Base-by-base conservation (phyloP, 148 eudicot species). In the Talinum fruticosum region DNA sequence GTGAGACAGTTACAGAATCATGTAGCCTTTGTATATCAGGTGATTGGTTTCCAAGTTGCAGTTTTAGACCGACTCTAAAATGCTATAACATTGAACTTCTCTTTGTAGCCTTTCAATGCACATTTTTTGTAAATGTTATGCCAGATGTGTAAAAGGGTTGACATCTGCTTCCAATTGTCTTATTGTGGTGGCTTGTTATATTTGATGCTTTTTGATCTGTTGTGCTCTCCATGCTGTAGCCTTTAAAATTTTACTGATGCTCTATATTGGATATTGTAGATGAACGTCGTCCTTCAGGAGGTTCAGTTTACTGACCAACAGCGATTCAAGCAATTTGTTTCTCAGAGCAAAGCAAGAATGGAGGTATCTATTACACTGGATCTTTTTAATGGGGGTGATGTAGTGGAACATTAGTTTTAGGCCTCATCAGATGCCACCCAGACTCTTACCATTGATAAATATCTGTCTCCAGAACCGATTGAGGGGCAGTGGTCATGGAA, bases 261-360 rank as follows among this genome's bases (percentile, higher is more conserved):
- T 33, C 71, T 75, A 19, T 41, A 64, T 81, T 79, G 80, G 49
- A 47, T 54, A 65, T 78, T 85, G 62, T 81, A 94, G 98, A 84
- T 94, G 62, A 94, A 90, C 79, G 61, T 89, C 54, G 80, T 94
- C 77, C 86, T 94, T 73, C 98, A 94, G 86, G 99, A 96, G 84
- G 99, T 96, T 72, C 93, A 91, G 51, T 89, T 96, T 76, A 90
- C 97, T 72, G 99, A 96, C 81, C 97, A 91, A 77, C 89, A 89
- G 77, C 93, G 99, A 35, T 96, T 96, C 79, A 96, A 89, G 89
- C 99, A 96, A 89, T 96, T 96, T 86, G 97, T 96, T 84, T 91
- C 95, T 75, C 99, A 96, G 82, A 91, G 99, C 90, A 96, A 85
- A 89, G 92, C 98, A 68, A 87, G 93, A 82, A 91, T 96, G 99